Conservation (phyloP, 116 monocot species). For the Iris pallida region DNA sequence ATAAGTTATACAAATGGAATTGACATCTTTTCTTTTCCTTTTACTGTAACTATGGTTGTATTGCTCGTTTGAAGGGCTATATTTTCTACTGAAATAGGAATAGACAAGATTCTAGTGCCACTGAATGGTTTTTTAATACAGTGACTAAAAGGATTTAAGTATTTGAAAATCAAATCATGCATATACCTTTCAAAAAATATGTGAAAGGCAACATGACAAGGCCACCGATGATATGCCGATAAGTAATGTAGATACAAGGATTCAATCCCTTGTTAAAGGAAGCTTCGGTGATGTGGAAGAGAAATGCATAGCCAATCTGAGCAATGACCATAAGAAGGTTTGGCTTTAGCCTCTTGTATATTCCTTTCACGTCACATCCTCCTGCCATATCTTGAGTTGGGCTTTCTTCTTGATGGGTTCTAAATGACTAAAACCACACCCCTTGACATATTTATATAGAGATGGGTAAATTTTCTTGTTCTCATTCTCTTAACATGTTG, state of each 20-base stretch:
- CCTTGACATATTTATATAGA: background rate
- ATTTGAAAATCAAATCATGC: background rate
- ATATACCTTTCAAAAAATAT: constrained; percentile 68
- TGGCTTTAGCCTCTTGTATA: constrained; percentile 48
- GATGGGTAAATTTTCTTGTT: background rate
- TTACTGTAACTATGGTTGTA: no score
- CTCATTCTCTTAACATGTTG: constrained; percentile 4
- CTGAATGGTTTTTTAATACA: no score
- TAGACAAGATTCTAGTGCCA: no score
- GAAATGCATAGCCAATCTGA: constrained; percentile 63
- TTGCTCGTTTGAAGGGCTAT: no score
- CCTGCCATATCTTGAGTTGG: background rate
- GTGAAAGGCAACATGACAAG: constrained; percentile 59
- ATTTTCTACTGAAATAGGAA: no score
- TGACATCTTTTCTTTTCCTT: no score
- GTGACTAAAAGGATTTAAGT: no score
- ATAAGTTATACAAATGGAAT: no score
- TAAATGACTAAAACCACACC: constrained; percentile 1
- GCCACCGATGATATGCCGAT: constrained; percentile 51
- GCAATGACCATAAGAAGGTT: constrained; percentile 60
- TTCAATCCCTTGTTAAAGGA: constrained; percentile 72
- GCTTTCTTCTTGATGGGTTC: no score
- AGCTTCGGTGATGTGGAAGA: constrained; percentile 81
- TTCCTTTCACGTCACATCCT: no score
- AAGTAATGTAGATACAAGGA: constrained; percentile 61